A percentile compares a stretch with the other conserved stretches of the same genome.
These are phyloP conservation scores for Candida sithepensis DNA, from an alignment of 805 yeast species.

Conservation along the genomic window DNA sequence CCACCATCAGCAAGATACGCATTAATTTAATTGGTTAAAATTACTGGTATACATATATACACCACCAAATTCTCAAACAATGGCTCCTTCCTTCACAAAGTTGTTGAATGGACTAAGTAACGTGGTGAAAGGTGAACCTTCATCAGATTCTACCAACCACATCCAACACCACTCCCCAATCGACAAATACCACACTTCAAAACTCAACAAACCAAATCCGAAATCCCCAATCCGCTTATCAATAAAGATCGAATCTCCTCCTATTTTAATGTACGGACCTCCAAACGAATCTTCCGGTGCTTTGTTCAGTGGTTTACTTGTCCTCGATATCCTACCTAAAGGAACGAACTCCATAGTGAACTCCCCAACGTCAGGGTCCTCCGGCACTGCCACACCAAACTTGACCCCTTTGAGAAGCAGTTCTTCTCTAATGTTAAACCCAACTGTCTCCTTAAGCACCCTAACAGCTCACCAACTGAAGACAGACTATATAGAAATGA, in stretches of 20 bases:
- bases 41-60: too few species aligned
- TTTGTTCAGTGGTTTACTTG: constrained; percentile 73
- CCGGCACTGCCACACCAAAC: constrained; percentile 3
- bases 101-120: constrained; percentile 14
- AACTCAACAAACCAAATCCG: constrained; percentile 23
- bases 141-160: not conserved
- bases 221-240: constrained; percentile 37
- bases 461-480: constrained; percentile 16
- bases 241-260: constrained; percentile 83
- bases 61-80: not conserved
- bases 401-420: not conserved
- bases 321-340: constrained; percentile 46
- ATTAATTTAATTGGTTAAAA: too few species aligned
- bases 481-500: constrained; percentile 46
- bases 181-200: constrained; percentile 26
- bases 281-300: constrained; percentile 82
- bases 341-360: not conserved
- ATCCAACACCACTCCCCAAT: not conserved
- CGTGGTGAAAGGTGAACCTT: constrained; percentile 5
- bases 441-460: constrained; percentile 24
- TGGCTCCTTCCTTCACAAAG: constrained; percentile 16
- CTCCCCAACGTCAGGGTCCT: not conserved
- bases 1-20: too few species aligned
- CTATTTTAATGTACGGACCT: constrained; percentile 78
- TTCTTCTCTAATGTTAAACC: not conserved